Base-by-base conservation (phyloP, 2,329 filamentous ascomycete species). In the Aspergillus costaricaensis region DNA sequence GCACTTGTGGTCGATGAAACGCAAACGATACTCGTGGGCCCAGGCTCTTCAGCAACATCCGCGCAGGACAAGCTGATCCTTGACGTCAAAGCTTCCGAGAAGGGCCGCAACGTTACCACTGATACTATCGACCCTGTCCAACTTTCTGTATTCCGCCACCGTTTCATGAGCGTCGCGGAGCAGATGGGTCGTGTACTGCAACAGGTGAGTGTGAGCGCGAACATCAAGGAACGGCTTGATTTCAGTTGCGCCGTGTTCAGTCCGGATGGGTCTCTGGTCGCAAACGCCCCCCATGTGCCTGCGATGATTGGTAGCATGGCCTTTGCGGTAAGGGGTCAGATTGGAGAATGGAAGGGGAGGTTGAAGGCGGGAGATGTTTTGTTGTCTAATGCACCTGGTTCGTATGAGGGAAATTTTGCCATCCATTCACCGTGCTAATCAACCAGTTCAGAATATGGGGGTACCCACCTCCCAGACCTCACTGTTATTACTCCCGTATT, bases 141-240 rank as follows among this genome's bases (percentile, higher is more conserved):
- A 78, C 82, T 94, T 2, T 89, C 86, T 69, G 90, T 94, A 60
- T 93, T 94, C 66, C 88, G 88, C 0, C 90, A 94, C 71, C 84
- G 91, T 6, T 94, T 94, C 76, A 94, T 93, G 90, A 88, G 88
- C 6, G 92, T 94, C 67, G 91, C 91, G 1, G 91, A 94, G 76
- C 90, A 93, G 70, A 93, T 94, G 91, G 90, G 91, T 1, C 81
- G 89, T 56, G 88, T 89, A 10, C 77, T 93, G 15, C 90, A 92
- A 70, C 93, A 92, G 79, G 92, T 90, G 0, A 64, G 7, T 90
- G 88, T 71, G 89, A 92, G 57, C 90, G 86, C 68, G 1, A 93
- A 92, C 67, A 89, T 93, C 68, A 93, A 93, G 72, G 91, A 93
- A 90, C 85, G 90, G 4, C 83, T 93, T 0, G 91, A 94, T 69